Evolutionary conservation across 2,329 filamentous ascomycete genomes (phyloP), one percentile per base, ranked within the genome.

Genomic region (Didymella arachidicola): DNA sequence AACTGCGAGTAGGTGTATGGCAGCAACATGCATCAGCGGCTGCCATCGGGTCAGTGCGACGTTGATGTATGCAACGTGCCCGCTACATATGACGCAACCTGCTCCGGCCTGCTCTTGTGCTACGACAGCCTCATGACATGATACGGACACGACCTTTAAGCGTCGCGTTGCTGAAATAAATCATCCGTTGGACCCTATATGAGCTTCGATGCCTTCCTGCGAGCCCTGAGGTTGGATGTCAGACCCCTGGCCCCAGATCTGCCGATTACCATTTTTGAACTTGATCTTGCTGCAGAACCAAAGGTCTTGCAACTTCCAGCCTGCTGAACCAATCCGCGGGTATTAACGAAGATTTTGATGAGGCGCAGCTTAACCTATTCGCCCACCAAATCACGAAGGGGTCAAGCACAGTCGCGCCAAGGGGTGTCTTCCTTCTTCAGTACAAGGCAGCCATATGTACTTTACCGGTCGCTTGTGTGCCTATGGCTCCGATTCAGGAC

Each of bases 261-360:
- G 22, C 22, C n/a, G 5, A 10, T 6, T 25, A n/a, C 3, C 12
- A n/a, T 27, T 14, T 7, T 27, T 7, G 22, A n/a, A 22, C 22
- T 27, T 36, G 22, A 27, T 25, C 14, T 27, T 36, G 12, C 27
- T 47, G 48, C 54, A 52, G 48, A 45, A 51, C 47, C 10, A 27
- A 14, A n/a, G 4, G 11, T 22, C 27, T 27, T 47, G 30, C 48
- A 47, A 38, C 42, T 34, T 46, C 52, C 19, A 47, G 36, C 42
- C 36, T 47, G 22, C 6, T 18, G n/a, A 22, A 10, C 5, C 7
- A 1, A 14, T 19, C 19, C 16, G n/a, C 27, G 16, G 32, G 27
- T 6, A n/a, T 27, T 19, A 25, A 50, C 2, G 25, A 11, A 25
- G 5, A 45, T 14, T 26, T 32, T 16, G 8, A 8, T 16, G 19